Conservation (phyloP, 2,329 filamentous ascomycete genomes). For the Neonectria sp. region DNA sequence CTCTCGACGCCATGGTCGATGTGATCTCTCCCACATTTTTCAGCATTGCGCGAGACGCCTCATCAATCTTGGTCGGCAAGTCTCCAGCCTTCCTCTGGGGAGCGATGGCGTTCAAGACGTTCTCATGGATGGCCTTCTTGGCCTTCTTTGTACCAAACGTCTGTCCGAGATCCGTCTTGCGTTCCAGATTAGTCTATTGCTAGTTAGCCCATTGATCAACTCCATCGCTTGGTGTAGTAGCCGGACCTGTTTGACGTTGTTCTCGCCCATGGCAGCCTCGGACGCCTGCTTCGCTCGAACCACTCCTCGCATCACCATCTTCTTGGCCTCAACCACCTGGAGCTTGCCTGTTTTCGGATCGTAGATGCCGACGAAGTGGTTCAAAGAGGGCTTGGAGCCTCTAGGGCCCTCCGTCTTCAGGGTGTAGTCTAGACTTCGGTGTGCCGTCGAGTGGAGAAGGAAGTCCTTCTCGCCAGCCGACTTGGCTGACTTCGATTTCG, state of each 20-base stretch:
- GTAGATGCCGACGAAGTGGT: constrained; percentile 77
- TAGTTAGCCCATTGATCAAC: constrained; percentile 44
- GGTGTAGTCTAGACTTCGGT: constrained; percentile 73
- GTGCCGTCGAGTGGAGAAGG: constrained; percentile 70
- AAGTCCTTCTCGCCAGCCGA: constrained; percentile 63
- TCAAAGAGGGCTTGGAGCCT: constrained; percentile 59
- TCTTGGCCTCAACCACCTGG: constrained; percentile 74
- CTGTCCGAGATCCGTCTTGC: constrained; percentile 79
- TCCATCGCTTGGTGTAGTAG: background rate
- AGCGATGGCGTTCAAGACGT: constrained; percentile 79
- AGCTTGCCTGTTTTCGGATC: constrained; percentile 73
- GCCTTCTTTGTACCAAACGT: constrained; percentile 91
- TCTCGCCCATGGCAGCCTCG: constrained; percentile 60
- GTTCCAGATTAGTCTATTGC: constrained; percentile 69
- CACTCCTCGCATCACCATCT: constrained; percentile 72
- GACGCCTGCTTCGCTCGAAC: constrained; percentile 70
- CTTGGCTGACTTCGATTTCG: constrained; percentile 57
- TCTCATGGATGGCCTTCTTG: constrained; percentile 80
- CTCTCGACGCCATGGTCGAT: constrained; percentile 75
- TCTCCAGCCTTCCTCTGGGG: constrained; percentile 54
- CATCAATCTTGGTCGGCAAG: constrained; percentile 66
- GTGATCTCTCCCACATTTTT: constrained; percentile 74
- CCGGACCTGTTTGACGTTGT: constrained; percentile 48
- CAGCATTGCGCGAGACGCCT: constrained; percentile 73
- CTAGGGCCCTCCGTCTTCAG: constrained; percentile 63